These are phyloP conservation scores for Fusarium devonianum DNA, from an alignment of 2,329 filamentous ascomycete genomes.

Conservation along the genomic window DNA sequence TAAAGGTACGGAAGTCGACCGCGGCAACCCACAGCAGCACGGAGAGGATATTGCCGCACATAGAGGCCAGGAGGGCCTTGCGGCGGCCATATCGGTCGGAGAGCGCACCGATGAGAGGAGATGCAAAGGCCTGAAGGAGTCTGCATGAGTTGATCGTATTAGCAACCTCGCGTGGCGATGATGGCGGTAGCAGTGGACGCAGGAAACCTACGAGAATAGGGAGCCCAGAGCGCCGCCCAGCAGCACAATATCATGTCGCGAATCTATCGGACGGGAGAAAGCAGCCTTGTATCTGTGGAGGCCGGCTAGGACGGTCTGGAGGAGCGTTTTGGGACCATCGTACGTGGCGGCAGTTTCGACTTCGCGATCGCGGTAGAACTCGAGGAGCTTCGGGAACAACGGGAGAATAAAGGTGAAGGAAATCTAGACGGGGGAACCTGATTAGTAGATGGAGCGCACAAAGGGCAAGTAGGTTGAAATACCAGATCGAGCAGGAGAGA, in stretches of 20 bases:
- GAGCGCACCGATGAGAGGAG: conserved; percentile 86
- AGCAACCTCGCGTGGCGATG: conserved; percentile 1
- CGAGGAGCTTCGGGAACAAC: conserved; percentile 91
- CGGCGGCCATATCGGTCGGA: conserved; percentile 90
- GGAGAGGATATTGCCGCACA: conserved; percentile 91
- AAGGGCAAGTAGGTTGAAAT: conserved; percentile 33
- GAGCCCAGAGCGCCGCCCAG: conserved; percentile 93
- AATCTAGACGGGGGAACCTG: conserved; percentile 64
- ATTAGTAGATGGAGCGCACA: background rate
- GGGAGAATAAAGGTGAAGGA: conserved; percentile 99
- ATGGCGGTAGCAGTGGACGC: background rate
- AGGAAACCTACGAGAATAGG: conserved; percentile 71
- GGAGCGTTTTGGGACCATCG: conserved; percentile 66
- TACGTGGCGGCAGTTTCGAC: conserved; percentile 53
- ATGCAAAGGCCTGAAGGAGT: conserved; percentile 89
- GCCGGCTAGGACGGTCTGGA: conserved; percentile 80
- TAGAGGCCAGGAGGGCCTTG: conserved; percentile 86
- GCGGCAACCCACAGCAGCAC: conserved; percentile 95
- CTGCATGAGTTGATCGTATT: conserved; percentile 51
- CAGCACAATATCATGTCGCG: conserved; percentile 95
- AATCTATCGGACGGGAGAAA: conserved; percentile 91
- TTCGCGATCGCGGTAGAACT: conserved; percentile 93
- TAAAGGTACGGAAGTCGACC: conserved; percentile 92
- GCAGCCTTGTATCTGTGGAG: conserved; percentile 95
- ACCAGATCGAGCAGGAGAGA: conserved; percentile 91